Evolutionary conservation across 179 eudicot species (phyloP).

Genomic region (Silene vulgaris): DNA sequence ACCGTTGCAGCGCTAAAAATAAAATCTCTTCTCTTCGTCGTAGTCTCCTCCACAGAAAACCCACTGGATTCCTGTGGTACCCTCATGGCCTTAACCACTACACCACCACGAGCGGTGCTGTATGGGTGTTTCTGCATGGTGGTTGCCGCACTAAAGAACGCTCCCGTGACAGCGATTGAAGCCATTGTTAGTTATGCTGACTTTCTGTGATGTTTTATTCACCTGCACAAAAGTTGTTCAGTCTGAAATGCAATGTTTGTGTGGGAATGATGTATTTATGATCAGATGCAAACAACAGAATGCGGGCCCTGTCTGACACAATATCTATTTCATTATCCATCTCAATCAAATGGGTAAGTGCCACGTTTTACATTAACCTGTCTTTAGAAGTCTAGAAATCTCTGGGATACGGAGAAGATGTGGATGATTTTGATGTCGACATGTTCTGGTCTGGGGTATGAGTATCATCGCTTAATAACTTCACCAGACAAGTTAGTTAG

Average conservation of each 20-base stretch:
- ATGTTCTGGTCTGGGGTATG: too few species aligned
- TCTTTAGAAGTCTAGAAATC: background rate
- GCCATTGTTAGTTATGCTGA: conserved; percentile 39
- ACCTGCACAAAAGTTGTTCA: conserved; percentile 19
- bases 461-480: background rate
- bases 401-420: background rate
- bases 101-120: conserved; percentile 29
- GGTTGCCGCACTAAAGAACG: conserved; percentile 44
- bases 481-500: too few species aligned
- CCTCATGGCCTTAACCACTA: conserved; percentile 47
- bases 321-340: too few species aligned
- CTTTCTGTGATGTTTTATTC: background rate
- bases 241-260: conserved; percentile 2
- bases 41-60: conserved; percentile 24
- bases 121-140: conserved; percentile 31
- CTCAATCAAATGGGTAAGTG: too few species aligned
- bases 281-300: too few species aligned
- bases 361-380: background rate
- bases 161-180: conserved; percentile 55
- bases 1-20: conserved; percentile 60
- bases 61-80: conserved; percentile 23
- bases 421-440: too few species aligned
- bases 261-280: too few species aligned
- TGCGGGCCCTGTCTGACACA: too few species aligned
- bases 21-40: conserved; percentile 54